Evolutionary conservation across 2,329 filamentous ascomycete species (phyloP).

Genomic region (Fusarium drepaniforme): DNA sequence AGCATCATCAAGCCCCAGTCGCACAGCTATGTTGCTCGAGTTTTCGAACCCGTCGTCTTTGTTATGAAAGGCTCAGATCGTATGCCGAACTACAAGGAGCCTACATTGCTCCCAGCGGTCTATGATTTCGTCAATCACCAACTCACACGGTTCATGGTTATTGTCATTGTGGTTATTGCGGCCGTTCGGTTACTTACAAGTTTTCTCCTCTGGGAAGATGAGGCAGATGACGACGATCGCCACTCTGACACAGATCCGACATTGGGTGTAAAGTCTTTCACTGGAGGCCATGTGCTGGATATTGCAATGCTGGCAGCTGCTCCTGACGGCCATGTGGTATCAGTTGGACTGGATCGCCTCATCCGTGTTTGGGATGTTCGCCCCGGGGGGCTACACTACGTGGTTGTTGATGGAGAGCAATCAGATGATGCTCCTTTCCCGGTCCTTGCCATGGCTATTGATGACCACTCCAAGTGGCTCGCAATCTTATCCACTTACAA

Average conservation of each 20-base stretch:
- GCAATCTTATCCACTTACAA: slow-evolving; percentile 72
- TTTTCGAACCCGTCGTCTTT: slow-evolving; percentile 81
- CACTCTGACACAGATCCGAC: slow-evolving; percentile 60
- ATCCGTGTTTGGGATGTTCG: slow-evolving; percentile 75
- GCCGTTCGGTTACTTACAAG: slow-evolving; percentile 79
- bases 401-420: slow-evolving; percentile 55
- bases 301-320: slow-evolving; percentile 74
- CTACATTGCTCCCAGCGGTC: slow-evolving; percentile 51
- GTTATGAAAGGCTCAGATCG: slow-evolving; percentile 78
- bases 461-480: slow-evolving; percentile 73
- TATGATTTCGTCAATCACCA: slow-evolving; percentile 78
- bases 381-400: slow-evolving; percentile 56
- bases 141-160: slow-evolving; percentile 69
- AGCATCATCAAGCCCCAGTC: slow-evolving; percentile 79
- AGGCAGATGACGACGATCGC: slow-evolving; percentile 58
- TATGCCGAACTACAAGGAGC: slow-evolving; percentile 61
- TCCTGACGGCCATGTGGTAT: slow-evolving; percentile 73
- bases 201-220: slow-evolving; percentile 77
- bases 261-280: slow-evolving; percentile 71
- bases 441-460: slow-evolving; percentile 72
- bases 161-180: slow-evolving; percentile 72
- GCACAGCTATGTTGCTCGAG: slow-evolving; percentile 78
- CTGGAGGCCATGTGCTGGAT: slow-evolving; percentile 75
- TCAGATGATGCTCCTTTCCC: slow-evolving; percentile 64
- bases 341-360: slow-evolving; percentile 76